Conservation (phyloP, 305 asterid genomes). For the Caryopteris hybrid region DNA sequence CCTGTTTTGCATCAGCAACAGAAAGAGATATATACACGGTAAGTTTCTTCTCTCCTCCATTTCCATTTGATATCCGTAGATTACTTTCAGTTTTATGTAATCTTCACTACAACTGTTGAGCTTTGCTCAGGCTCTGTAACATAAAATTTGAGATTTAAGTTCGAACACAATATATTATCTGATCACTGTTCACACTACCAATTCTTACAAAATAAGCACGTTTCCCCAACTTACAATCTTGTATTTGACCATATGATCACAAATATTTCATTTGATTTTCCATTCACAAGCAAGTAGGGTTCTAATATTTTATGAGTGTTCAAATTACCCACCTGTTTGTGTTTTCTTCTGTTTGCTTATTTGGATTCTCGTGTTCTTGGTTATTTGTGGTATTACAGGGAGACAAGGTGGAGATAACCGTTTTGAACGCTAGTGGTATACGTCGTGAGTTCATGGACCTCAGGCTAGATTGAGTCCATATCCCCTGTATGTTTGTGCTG, state of each 20-base stretch:
- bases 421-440: conserved; percentile 60
- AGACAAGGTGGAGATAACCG: conserved; percentile 78
- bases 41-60: conserved; percentile 22
- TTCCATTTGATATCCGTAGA: not conserved
- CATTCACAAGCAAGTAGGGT: not conserved
- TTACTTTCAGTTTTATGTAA: not conserved
- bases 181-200: not conserved
- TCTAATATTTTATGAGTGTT: not conserved
- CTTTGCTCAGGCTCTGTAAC: not conserved
- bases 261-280: not conserved
- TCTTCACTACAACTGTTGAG: not conserved
- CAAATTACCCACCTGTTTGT: no score
- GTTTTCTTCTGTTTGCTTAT: not conserved
- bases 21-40: conserved; percentile 97
- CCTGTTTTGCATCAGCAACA: conserved; percentile 96
- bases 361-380: not conserved
- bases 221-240: not conserved
- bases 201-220: not conserved
- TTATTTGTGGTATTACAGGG: conserved; percentile 44
- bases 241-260: not conserved
- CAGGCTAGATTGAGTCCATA: conserved; percentile 61
- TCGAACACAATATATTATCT: not conserved
- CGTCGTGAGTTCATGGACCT: conserved; percentile 81
- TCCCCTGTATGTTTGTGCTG: not conserved
- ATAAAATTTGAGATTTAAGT: conserved; percentile 7